Base-by-base conservation (phyloP, 2,329 filamentous ascomycete genomes). In the Thermochaetoides dissita region DNA sequence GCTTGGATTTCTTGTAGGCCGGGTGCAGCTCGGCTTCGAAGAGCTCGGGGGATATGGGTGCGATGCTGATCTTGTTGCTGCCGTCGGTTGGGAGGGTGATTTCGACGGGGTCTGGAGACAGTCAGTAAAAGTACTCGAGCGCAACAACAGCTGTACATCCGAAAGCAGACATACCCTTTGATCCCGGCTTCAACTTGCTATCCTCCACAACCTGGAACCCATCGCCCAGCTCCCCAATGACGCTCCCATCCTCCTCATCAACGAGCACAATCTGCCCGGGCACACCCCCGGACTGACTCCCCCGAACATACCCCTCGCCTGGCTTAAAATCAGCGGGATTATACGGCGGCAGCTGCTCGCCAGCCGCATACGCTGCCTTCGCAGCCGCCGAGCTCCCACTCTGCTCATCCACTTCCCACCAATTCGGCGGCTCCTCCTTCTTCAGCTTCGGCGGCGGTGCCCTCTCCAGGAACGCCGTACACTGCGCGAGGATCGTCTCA, bases 401-500 rank as follows among this genome's bases (percentile, higher is more conserved):
- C 8, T 48, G 40, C 24, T 53, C 46, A 11, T 51, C 51, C 30
- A 53, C 49, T 42, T 53, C 53, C 31, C 42, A 47, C 17, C 55
- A 54, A 24, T 37, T 52, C 47, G 17, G 41, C 58, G 52, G 5
- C 17, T 24, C 17, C 17, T 24, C 17, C 17, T 63, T 57, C 47
- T 58, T 53, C 41, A 52, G 46, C 48, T 61, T 65, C 8, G 74
- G 79, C 6, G 84, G 77, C 34, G 79, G 69, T 8, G 84, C 81
- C 36, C 87, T 78, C 61, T 96, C 89, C 5, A 94, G 74, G 60
- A 98, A 96, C 2, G 89, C 85, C 2, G 89, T 96, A 62, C 89
- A 96, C 63, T 96, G 87, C n/a, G 89, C 89, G 39, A 96, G 71
- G 50, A 96, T 96, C 3, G 89, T 95, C 67, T 96, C 89, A 56